Evolutionary conservation across 208 protist genomes (phyloP).

Genomic region (Leishmania martiniquensis): DNA sequence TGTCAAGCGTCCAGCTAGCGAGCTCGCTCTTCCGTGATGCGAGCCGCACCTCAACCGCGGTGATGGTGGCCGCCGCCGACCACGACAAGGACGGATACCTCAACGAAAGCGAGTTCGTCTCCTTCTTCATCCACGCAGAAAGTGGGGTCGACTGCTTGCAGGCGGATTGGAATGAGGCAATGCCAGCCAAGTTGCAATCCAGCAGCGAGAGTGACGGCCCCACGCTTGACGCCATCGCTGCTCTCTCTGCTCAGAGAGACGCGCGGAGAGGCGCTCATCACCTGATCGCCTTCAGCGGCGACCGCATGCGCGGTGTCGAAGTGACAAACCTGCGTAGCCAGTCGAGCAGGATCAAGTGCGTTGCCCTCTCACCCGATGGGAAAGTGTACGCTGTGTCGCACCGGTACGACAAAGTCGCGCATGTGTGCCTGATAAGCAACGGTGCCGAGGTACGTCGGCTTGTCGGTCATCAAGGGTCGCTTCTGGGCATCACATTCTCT

Average conservation of each 20-base stretch:
- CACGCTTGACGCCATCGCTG: neutral
- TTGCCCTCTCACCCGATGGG: constrained; percentile 39
- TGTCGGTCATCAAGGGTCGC: constrained; percentile 47
- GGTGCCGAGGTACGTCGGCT: constrained; percentile 51
- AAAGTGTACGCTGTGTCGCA: constrained; percentile 60
- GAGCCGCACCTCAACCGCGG: constrained; percentile 9
- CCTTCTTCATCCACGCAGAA: constrained; percentile 35
- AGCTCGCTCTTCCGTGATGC: constrained; percentile 10
- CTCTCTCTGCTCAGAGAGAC: constrained; percentile 1
- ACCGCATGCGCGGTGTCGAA: constrained; percentile 37
- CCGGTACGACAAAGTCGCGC: constrained; percentile 52
- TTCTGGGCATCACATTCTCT: constrained; percentile 59
- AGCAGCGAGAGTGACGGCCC: constrained; percentile 8
- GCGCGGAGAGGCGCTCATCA: neutral
- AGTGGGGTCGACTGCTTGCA: constrained; percentile 30
- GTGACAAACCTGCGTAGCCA: constrained; percentile 39
- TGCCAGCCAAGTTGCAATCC: neutral
- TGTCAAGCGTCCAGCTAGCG: constrained; percentile 9
- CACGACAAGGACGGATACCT: constrained; percentile 42
- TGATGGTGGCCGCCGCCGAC: constrained; percentile 32
- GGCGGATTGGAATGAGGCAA: constrained; percentile 25
- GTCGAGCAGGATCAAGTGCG: constrained; percentile 57
- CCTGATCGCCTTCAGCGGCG: neutral
- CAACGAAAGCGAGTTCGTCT: constrained; percentile 42
- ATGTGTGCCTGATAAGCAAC: constrained; percentile 46